Percentiles rank a stretch among this genome's conserved stretches.
Conservation (phyloP, 2,329 filamentous ascomycete species). For the Sporothrix globosa region DNA sequence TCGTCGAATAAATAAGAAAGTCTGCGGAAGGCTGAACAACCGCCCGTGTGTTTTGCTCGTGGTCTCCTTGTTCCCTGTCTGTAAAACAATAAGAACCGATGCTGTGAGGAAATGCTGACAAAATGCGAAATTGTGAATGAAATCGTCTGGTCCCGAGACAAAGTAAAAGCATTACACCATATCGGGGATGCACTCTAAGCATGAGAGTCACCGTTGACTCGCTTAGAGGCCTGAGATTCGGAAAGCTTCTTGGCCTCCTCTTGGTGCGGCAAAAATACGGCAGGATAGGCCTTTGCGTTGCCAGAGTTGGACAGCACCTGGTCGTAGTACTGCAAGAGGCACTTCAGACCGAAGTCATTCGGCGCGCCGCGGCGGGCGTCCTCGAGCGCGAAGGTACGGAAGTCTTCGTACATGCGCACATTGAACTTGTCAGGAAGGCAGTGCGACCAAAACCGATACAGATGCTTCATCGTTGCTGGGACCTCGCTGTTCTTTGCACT, state of each 20-base stretch:
- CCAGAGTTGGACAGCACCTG: constrained; percentile 38
- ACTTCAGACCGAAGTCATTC: constrained; percentile 60
- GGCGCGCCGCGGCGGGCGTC: constrained; percentile 57
- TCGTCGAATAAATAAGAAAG: neutral
- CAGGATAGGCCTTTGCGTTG: constrained; percentile 39
- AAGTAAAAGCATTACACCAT: neutral
- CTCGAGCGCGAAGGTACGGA: constrained; percentile 67
- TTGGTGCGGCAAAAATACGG: constrained; percentile 40
- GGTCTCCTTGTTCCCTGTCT: neutral
- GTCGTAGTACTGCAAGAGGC: constrained; percentile 67
- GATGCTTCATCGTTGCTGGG: constrained; percentile 63
- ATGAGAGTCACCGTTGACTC: constrained; percentile 1
- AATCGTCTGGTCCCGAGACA: neutral
- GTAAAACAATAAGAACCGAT: neutral
- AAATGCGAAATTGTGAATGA: neutral
- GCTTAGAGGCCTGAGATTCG: constrained; percentile 22
- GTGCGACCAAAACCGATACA: constrained; percentile 76
- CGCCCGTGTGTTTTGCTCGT: neutral
- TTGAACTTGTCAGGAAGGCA: constrained; percentile 76
- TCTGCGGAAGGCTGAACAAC: neutral
- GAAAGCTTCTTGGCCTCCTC: constrained; percentile 38
- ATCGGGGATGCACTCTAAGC: neutral
- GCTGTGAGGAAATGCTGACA: neutral
- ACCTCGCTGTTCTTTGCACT: constrained; percentile 44
- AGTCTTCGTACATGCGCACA: constrained; percentile 73